phyloP scores from a whole-genome alignment of 768 basidiomycete species.

The Podaxis sp. region DNA sequence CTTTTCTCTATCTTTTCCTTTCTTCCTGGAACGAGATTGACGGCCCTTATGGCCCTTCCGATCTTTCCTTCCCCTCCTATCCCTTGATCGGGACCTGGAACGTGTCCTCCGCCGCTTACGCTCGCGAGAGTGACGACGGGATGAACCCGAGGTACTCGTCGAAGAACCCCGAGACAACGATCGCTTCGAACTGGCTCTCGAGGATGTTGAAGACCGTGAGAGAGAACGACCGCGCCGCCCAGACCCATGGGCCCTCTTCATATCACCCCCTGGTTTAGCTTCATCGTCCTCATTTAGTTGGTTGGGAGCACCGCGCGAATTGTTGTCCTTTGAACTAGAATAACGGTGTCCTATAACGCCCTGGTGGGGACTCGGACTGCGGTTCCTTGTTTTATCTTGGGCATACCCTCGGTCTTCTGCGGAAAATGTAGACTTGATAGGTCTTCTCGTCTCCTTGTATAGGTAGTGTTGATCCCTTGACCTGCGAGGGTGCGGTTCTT shows the following conservation, averaged over 20 bases:
- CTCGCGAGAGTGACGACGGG: constrained; percentile 10
- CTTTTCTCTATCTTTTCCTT: constrained; percentile 30
- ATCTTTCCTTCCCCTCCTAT: constrained; percentile 14
- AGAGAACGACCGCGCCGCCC: constrained; percentile 13
- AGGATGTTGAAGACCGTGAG: background rate
- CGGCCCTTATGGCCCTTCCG: constrained; percentile 19
- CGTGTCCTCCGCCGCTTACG: constrained; percentile 18
- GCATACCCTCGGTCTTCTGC: background rate
- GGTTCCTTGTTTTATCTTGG: background rate
- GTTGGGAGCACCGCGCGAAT: background rate
- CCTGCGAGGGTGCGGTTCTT: background rate
- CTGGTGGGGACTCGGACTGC: background rate
- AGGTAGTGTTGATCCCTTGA: background rate
- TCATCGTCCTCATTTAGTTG: background rate
- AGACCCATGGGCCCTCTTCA: background rate
- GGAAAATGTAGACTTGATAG: background rate
- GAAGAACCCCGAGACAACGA: constrained; percentile 10
- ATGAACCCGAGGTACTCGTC: background rate
- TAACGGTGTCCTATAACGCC: too few relatives aligned
- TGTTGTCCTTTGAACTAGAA: background rate
- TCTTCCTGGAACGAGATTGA: constrained; percentile 31
- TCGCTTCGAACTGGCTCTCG: constrained; percentile 13
- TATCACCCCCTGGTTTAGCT: background rate
- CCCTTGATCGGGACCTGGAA: constrained; percentile 15
- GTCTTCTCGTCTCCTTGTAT: background rate